phyloP scores from a whole-genome alignment of 2,329 filamentous ascomycete species.

The Aspergillus pseudoviridinutans region DNA sequence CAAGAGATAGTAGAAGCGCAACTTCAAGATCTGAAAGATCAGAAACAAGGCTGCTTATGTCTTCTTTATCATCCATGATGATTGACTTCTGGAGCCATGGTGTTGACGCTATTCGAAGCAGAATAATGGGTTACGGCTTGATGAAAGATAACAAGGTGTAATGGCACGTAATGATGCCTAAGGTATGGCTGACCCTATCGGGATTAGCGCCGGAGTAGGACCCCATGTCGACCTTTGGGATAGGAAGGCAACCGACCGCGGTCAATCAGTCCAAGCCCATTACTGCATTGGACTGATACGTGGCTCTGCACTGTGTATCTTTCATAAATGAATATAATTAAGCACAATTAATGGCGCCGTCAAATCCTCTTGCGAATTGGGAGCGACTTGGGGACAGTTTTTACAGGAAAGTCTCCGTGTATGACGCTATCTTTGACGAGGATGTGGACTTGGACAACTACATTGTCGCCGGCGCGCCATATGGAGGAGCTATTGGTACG shows the following conservation, averaged over 20 bases:
- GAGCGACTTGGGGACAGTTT: slow-evolving; percentile 88
- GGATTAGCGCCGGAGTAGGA: background rate
- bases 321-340: background rate
- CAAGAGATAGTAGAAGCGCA: slow-evolving; percentile 74
- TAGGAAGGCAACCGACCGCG: background rate
- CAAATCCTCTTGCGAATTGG: slow-evolving; percentile 81
- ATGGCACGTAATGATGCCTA: background rate
- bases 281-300: background rate
- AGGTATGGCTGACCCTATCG: background rate
- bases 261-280: background rate
- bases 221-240: background rate
- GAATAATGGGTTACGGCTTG: background rate
- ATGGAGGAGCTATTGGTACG: slow-evolving; percentile 88
- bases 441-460: slow-evolving; percentile 95
- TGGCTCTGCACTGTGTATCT: background rate
- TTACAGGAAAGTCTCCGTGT: slow-evolving; percentile 92
- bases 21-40: slow-evolving; percentile 83
- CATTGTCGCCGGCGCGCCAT: slow-evolving; percentile 84
- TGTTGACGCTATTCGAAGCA: slow-evolving; percentile 1
- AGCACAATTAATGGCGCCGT: slow-evolving; percentile 38
- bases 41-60: slow-evolving; percentile 66
- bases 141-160: background rate
- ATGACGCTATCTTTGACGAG: slow-evolving; percentile 87
- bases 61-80: slow-evolving; percentile 18
- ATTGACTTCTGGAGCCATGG: background rate